Conservation (phyloP, 768 basidiomycete species). For the Lentinula sp. region DNA sequence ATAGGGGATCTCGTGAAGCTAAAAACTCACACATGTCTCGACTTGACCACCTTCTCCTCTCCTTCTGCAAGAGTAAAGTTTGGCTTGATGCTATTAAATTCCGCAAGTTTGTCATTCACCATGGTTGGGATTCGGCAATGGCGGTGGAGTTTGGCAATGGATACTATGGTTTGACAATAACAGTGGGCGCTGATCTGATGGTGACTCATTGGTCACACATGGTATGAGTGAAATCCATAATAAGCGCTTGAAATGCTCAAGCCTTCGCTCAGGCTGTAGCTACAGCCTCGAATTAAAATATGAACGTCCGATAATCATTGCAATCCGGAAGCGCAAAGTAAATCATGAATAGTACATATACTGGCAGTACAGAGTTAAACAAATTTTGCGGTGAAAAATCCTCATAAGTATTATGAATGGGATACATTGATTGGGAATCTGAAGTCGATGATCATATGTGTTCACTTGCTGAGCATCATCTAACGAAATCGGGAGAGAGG, state of each 20-base stretch:
- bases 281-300: too few relatives aligned
- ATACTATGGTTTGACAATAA: too few relatives aligned
- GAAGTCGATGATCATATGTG: background rate
- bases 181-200: too few relatives aligned
- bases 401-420: background rate
- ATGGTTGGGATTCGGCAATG: background rate
- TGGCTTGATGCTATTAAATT: slow-evolving; percentile 47
- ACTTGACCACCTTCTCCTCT: slow-evolving; percentile 38
- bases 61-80: slow-evolving; percentile 40
- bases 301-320: background rate
- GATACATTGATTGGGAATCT: background rate
- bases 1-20: background rate
- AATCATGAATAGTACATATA: background rate
- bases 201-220: too few relatives aligned
- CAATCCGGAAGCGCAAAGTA: background rate
- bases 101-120: slow-evolving; percentile 35
- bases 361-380: background rate
- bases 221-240: too few relatives aligned
- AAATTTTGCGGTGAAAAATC: background rate
- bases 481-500: background rate
- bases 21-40: slow-evolving; percentile 26
- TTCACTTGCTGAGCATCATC: slow-evolving; percentile 29
- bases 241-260: too few relatives aligned
- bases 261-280: too few relatives aligned
- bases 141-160: background rate